Evolutionary conservation across 768 basidiomycete species (phyloP).

Genomic region (Hericium alpestre): DNA sequence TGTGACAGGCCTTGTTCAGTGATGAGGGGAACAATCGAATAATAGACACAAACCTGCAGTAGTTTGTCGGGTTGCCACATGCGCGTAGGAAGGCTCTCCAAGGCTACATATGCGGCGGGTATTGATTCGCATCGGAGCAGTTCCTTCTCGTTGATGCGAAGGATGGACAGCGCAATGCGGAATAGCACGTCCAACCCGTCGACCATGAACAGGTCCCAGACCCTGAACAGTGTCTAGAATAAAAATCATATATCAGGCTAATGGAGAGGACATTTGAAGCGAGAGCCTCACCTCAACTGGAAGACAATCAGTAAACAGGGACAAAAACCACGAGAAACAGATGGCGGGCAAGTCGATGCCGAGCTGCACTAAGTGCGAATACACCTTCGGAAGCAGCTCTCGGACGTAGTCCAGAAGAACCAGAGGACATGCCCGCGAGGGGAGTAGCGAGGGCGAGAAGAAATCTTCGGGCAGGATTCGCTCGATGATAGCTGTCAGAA

Average conservation of each 20-base stretch:
- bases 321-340: conserved; percentile 98
- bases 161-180: conserved; percentile 79
- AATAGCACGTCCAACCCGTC: conserved; percentile 89
- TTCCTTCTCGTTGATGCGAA: conserved; percentile 76
- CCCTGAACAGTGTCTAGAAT: conserved; percentile 76
- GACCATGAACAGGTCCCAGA: conserved; percentile 93
- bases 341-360: conserved; percentile 89
- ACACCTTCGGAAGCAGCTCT: conserved; percentile 64
- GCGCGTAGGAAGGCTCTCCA: conserved; percentile 83
- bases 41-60: conserved; percentile 51
- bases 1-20: conserved; percentile 14
- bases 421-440: conserved; percentile 87
- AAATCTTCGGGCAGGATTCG: conserved; percentile 84
- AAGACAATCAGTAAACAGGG: conserved; percentile 89
- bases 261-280: not conserved
- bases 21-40: too few relatives aligned
- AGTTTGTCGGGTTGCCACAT: conserved; percentile 92
- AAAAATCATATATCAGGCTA: not conserved
- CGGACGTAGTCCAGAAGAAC: conserved; percentile 84
- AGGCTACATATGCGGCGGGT: conserved; percentile 78
- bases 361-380: conserved; percentile 63
- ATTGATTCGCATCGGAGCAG: conserved; percentile 77
- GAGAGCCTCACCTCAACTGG: conserved; percentile 67
- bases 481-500: conserved; percentile 80
- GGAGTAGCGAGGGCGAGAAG: conserved; percentile 85